Base-by-base conservation (phyloP, 768 basidiomycete species). In the Gloeostereum incarnatum region DNA sequence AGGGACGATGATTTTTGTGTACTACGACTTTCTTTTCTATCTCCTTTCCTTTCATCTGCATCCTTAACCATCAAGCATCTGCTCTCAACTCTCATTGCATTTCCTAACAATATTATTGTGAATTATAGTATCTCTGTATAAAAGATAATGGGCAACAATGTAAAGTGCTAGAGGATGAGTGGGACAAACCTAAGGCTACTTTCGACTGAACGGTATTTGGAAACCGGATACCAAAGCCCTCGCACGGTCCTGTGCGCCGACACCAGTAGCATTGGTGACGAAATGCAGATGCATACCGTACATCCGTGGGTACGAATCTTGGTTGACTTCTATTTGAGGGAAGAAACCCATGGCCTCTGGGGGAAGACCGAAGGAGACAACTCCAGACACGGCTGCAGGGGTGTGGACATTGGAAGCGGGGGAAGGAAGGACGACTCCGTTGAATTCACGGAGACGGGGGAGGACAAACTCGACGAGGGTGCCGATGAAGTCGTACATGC, bases 231-330 rank as follows among this genome's bases (percentile, higher is more conserved):
- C 56, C 43, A 99, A 61, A 2, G 86, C 78, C 51, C 92, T 75
- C 6, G 90, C 92, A 41, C 75, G 70, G 55, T 92, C 85, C 63
- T 96, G 87, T 5, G 93, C 93, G 9, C 89, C 89, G n/a, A 79
- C 60, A 0, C 94, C 94, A 31, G 68, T 66, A 4, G 87, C 85
- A 53, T 84, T 90, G 16, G 94, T 97, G 41, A 92, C 70, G 54
- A 94, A 92, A 55, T 93, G 87, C 25, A 99, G 79, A 53, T 97
- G 87, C 75, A 99, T 88, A 14, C 94, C 94, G 51, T 81, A 82
- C 32, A 75, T 55, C 46, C 74, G 75, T 4, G 91, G 89, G 55
- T 97, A 99, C 20, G 85, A 62, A 52, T 97, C 93, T 30, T 84
- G 59, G 56, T 96, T 96, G 58, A 91, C 81, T 62, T 98, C 94